Conservation (phyloP, 2,329 filamentous ascomycete species). For the Sporothrix humicola region DNA sequence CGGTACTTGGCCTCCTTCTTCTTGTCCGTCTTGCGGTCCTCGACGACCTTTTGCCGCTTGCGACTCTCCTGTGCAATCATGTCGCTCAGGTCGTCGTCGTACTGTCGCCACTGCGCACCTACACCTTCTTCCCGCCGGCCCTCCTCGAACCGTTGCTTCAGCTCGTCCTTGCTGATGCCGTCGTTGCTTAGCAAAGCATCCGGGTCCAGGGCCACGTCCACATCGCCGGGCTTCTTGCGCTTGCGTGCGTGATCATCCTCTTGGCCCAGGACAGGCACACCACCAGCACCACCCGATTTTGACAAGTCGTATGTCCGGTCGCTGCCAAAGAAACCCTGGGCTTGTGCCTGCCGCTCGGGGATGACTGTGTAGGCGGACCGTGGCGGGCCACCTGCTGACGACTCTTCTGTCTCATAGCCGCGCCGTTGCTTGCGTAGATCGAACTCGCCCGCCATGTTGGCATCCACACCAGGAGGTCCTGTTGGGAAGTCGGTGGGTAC, state of each 20-base stretch:
- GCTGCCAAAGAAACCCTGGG: conserved; percentile 94
- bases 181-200: conserved; percentile 77
- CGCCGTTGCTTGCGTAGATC: conserved; percentile 86
- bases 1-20: conserved; percentile 62
- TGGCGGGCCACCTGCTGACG: conserved; percentile 60
- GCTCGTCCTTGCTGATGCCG: conserved; percentile 81
- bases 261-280: conserved; percentile 75
- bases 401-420: conserved; percentile 87
- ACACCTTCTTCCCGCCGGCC: conserved; percentile 68
- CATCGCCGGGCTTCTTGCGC: conserved; percentile 93
- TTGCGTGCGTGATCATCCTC: conserved; percentile 77
- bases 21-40: conserved; percentile 70
- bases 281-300: conserved; percentile 51
- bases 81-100: conserved; percentile 88
- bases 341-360: conserved; percentile 82
- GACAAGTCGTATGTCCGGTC: conserved; percentile 88
- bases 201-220: conserved; percentile 89
- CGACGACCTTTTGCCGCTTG: conserved; percentile 87
- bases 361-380: conserved; percentile 87
- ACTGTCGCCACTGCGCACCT: conserved; percentile 66
- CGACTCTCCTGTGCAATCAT: conserved; percentile 95
- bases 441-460: conserved; percentile 83
- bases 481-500: conserved; percentile 80
- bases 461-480: conserved; percentile 67
- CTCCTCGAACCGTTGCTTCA: conserved; percentile 80